A percentile compares a stretch with the other conserved stretches of the same genome.
phyloP scores from a whole-genome alignment of 495 filamentous ascomycete genomes.

The Jackrogersella multiformis region DNA sequence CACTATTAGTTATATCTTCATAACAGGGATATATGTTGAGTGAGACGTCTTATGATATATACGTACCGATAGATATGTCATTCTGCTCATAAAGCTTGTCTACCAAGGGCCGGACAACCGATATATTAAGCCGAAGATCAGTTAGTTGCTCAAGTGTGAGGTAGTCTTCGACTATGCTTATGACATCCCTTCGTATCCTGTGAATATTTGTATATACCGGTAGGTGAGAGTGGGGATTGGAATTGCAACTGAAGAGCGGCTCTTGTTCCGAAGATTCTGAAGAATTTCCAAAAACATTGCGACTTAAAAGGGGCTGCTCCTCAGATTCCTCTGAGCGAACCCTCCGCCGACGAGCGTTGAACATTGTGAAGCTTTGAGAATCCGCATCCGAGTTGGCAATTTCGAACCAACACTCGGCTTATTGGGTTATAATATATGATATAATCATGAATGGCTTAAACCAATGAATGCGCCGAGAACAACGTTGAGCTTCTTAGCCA shows the following conservation, averaged over 20 bases:
- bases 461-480: constrained; percentile 3
- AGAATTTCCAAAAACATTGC: constrained; percentile 27
- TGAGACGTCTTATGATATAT: not conserved
- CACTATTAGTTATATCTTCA: constrained; percentile 8
- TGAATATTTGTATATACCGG: constrained; percentile 65
- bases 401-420: not conserved
- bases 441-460: not conserved
- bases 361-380: constrained; percentile 20
- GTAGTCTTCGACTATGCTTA: constrained; percentile 62
- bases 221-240: constrained; percentile 53
- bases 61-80: constrained; percentile 70
- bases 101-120: constrained; percentile 72
- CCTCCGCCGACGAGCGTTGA: constrained; percentile 23
- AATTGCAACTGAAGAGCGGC: constrained; percentile 36
- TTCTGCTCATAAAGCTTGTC: constrained; percentile 73
- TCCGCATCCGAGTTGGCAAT: not conserved
- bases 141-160: constrained; percentile 71
- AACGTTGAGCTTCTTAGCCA: not conserved
- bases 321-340: constrained; percentile 38
- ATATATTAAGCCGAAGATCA: constrained; percentile 74
- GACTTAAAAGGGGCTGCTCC: constrained; percentile 43
- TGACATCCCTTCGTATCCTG: constrained; percentile 61
- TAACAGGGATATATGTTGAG: not conserved
- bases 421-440: constrained; percentile 11
- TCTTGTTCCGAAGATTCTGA: constrained; percentile 28